Evolutionary conservation across 1,139 yeast species (phyloP).

Genomic region (Lodderomyces metapsilosis): DNA sequence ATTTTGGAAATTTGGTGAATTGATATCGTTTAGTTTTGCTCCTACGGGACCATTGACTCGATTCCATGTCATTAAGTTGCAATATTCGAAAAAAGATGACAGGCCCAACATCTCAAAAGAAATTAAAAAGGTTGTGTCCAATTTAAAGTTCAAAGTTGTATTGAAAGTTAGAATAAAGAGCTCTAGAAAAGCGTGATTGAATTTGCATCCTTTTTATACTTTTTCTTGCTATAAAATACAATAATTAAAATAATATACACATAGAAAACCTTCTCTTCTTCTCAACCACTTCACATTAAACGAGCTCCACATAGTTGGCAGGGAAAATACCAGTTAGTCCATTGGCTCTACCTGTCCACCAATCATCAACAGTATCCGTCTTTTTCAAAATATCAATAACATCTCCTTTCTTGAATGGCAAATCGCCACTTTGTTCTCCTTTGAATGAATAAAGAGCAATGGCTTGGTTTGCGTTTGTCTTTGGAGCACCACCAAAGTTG

Average conservation of each 20-base stretch:
- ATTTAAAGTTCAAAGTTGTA: neutral
- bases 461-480: slow-evolving; percentile 66
- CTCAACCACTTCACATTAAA: slow-evolving; percentile 29
- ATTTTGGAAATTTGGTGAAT: slow-evolving; percentile 9
- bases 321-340: slow-evolving; percentile 92
- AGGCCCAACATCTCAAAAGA: neutral
- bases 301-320: slow-evolving; percentile 90
- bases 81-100: slow-evolving; percentile 8
- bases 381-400: slow-evolving; percentile 85
- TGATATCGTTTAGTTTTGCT: slow-evolving; percentile 11
- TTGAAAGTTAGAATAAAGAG: neutral
- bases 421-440: slow-evolving; percentile 89
- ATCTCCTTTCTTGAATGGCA: slow-evolving; percentile 92
- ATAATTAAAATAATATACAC: neutral
- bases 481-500: slow-evolving; percentile 41
- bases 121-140: neutral
- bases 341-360: slow-evolving; percentile 96
- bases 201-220: too few relatives aligned
- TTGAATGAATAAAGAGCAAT: slow-evolving; percentile 85
- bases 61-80: slow-evolving; percentile 12
- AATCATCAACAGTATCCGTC: slow-evolving; percentile 85
- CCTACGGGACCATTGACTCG: slow-evolving; percentile 8
- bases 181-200: too few relatives aligned
- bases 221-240: neutral
- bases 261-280: neutral